Percentiles rank a stretch among this genome's conserved stretches.
Evolutionary conservation across 2,329 filamentous ascomycete genomes (phyloP).

Genomic region (Colletotrichum horii): DNA sequence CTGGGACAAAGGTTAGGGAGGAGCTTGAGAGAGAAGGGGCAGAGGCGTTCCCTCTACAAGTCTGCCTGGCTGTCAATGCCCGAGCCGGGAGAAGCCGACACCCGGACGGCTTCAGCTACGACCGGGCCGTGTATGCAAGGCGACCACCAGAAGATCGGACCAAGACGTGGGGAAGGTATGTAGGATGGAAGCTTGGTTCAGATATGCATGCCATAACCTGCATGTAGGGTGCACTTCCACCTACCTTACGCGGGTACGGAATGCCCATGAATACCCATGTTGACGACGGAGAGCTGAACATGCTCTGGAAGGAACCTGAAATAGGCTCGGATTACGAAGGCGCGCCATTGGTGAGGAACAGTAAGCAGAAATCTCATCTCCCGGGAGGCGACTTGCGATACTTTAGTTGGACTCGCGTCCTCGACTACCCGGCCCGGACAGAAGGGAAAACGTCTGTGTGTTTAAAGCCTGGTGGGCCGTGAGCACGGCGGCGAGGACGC

Average conservation of each 20-base stretch:
- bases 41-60: not conserved
- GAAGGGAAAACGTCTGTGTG: not conserved
- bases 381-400: not conserved
- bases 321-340: not conserved
- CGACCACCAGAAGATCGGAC: not conserved
- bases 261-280: not conserved
- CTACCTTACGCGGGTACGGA: no score
- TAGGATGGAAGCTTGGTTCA: not conserved
- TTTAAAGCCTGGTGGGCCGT: not conserved
- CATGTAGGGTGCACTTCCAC: not conserved
- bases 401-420: not conserved
- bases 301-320: not conserved
- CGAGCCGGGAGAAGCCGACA: not conserved
- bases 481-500: not conserved
- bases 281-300: not conserved
- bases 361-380: not conserved
- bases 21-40: not conserved
- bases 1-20: not conserved
- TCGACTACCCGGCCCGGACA: not conserved
- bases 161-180: not conserved
- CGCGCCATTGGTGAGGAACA: not conserved
- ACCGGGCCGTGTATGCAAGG: not conserved
- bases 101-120: not conserved
- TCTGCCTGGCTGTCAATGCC: not conserved
- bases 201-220: not conserved